Percentiles rank a stretch among this genome's conserved stretches.
These are phyloP conservation scores for Artemisia argyi DNA, from an alignment of 129 eudicot genomes.

Conservation along the genomic window DNA sequence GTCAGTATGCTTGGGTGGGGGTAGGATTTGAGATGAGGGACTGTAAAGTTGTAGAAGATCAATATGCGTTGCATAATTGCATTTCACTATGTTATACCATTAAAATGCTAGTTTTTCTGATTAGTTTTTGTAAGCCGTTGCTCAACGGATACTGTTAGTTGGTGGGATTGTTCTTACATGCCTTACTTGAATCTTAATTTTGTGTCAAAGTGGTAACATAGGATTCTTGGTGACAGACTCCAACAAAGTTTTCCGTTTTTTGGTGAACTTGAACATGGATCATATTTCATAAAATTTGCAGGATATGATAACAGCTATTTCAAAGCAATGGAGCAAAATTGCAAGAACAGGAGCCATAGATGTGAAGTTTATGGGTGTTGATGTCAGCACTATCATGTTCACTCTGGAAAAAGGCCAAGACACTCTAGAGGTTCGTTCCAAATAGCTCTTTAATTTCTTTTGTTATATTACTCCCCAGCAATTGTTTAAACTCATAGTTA, in stretches of 20 bases:
- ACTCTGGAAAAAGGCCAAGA: slow-evolving; percentile 87
- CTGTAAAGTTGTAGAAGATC: neutral
- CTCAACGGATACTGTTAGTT: neutral
- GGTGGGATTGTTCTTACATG: neutral
- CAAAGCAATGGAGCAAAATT: slow-evolving; percentile 80
- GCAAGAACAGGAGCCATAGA: slow-evolving; percentile 81
- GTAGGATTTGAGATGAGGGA: slow-evolving; percentile 10
- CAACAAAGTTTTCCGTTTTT: slow-evolving; percentile 6
- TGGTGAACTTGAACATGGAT: slow-evolving; percentile 19
- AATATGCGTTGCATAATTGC: neutral
- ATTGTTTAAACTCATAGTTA: neutral
- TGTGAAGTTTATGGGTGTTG: slow-evolving; percentile 74
- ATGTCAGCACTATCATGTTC: slow-evolving; percentile 87
- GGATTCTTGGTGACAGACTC: slow-evolving; percentile 3
- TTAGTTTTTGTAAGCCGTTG: neutral
- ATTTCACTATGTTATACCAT: neutral
- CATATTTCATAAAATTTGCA: slow-evolving; percentile 22
- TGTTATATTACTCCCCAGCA: neutral
- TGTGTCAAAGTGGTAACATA: neutral
- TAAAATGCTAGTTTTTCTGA: neutral
- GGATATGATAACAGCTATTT: slow-evolving; percentile 68
- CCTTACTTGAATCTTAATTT: neutral
- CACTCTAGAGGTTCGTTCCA: slow-evolving; percentile 67
- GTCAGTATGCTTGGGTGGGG: slow-evolving; percentile 3
- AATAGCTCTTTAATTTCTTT: neutral